A percentile compares a stretch with the other conserved stretches of the same genome.
These are phyloP conservation scores for Desmodesmus armatus DNA, from an alignment of 139 green algal species.

Conservation along the genomic window DNA sequence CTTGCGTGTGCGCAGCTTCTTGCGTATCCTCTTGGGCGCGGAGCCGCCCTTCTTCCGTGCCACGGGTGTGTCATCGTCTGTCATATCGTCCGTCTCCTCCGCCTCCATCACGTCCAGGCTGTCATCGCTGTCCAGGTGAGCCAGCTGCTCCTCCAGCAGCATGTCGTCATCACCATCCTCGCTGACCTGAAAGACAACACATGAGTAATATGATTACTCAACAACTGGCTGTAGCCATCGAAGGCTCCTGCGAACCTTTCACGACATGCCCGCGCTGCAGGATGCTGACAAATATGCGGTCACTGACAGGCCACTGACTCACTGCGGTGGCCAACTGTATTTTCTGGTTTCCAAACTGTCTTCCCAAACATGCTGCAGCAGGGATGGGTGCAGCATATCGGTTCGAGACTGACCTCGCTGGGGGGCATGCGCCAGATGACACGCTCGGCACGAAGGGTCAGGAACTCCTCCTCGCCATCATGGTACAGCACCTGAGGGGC, in stretches of 20 bases:
- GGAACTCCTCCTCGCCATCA: constrained; percentile 63
- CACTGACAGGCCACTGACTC: not conserved
- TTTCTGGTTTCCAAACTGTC: too few relatives aligned
- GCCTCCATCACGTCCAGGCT: too few relatives aligned
- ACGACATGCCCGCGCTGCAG: too few relatives aligned
- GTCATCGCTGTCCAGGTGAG: not conserved
- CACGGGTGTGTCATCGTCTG: too few relatives aligned
- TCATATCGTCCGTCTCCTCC: not conserved
- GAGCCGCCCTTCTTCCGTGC: too few relatives aligned
- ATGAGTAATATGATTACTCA: too few relatives aligned
- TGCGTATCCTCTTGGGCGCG: too few relatives aligned
- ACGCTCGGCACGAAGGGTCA: constrained; percentile 61
- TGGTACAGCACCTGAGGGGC: constrained; percentile 57
- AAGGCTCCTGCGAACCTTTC: not conserved
- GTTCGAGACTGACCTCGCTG: not conserved
- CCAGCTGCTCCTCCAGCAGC: not conserved
- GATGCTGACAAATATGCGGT: not conserved
- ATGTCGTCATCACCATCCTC: not conserved
- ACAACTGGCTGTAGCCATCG: not conserved
- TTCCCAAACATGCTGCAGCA: not conserved
- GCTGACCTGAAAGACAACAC: too few relatives aligned
- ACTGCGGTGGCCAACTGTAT: not conserved
- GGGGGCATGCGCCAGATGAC: constrained; percentile 78
- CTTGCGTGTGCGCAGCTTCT: not conserved
- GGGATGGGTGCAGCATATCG: too few relatives aligned